These are phyloP conservation scores for Thelonectria rubi DNA, from an alignment of 2,329 filamentous ascomycete genomes.

Conservation along the genomic window DNA sequence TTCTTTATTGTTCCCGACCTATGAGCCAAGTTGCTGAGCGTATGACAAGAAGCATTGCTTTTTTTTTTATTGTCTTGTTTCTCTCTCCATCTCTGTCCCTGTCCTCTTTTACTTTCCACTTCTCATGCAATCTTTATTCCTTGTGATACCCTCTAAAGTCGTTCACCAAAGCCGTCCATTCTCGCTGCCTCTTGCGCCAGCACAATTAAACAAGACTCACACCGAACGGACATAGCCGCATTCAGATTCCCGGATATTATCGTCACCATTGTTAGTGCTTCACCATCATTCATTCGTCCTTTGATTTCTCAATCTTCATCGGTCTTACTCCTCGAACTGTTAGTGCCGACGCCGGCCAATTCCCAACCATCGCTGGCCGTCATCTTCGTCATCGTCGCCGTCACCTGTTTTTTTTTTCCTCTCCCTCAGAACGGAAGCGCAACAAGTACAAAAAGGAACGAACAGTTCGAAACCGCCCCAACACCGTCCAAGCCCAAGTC, in stretches of 20 bases:
- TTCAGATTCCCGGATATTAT: background rate
- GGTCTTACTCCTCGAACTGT: slow-evolving; percentile 9
- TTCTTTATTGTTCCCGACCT: too few relatives aligned
- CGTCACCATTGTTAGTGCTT: background rate
- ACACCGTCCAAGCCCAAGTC: background rate
- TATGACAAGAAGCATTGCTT: too few relatives aligned
- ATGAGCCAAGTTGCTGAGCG: too few relatives aligned
- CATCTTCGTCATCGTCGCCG: slow-evolving; percentile 13
- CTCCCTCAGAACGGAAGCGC: too few relatives aligned
- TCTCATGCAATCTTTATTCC: background rate
- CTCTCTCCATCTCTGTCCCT: too few relatives aligned
- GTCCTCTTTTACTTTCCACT: background rate
- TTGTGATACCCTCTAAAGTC: background rate
- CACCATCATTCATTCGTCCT: background rate
- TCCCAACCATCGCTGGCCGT: slow-evolving; percentile 1
- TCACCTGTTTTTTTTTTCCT: slow-evolving; percentile 11
- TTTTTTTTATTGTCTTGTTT: too few relatives aligned
- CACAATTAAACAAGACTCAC: background rate
- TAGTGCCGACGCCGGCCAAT: slow-evolving; percentile 13
- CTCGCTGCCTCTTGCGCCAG: too few relatives aligned
- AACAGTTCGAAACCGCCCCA: background rate
- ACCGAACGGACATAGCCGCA: background rate
- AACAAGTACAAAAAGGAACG: too few relatives aligned
- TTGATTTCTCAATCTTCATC: slow-evolving; percentile 1
- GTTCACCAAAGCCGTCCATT: background rate